Conservation (phyloP, 2,329 filamentous ascomycete genomes). For the Fusarium denticulatum region DNA sequence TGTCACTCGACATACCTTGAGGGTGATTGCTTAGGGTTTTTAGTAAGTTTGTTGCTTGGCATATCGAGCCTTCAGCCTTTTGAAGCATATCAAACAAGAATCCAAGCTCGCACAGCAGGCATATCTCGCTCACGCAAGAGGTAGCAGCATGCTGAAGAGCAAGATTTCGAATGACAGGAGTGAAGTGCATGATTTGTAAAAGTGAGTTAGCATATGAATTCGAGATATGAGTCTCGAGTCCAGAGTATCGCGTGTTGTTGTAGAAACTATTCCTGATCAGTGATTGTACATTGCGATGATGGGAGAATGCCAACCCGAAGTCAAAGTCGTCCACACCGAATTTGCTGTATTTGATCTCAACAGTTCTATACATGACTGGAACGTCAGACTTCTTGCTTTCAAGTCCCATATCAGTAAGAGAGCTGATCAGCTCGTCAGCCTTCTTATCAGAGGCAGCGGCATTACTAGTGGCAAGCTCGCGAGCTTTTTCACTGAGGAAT, state of each 20-base stretch:
- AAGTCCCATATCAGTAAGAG: constrained; percentile 74
- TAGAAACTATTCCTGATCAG: constrained; percentile 72
- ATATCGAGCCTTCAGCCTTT: constrained; percentile 92
- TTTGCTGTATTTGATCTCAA: constrained; percentile 98
- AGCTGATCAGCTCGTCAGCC: constrained; percentile 68
- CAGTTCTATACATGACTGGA: constrained; percentile 87
- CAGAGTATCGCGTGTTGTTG: constrained; percentile 92
- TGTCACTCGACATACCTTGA: constrained; percentile 63
- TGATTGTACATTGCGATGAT: background rate
- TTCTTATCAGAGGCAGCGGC: constrained; percentile 54
- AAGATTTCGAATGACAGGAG: constrained; percentile 85
- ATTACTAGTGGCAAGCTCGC: constrained; percentile 67
- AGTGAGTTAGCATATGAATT: constrained; percentile 97
- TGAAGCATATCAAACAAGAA: constrained; percentile 98
- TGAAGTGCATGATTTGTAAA: constrained; percentile 91
- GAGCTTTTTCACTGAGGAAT: constrained; percentile 92
- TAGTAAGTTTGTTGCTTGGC: constrained; percentile 93
- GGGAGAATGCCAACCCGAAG: constrained; percentile 74
- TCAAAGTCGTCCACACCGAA: constrained; percentile 99
- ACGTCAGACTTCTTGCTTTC: constrained; percentile 83
- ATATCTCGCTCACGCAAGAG: constrained; percentile 82
- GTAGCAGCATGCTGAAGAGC: constrained; percentile 90
- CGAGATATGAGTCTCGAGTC: constrained; percentile 93
- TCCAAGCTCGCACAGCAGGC: constrained; percentile 91
- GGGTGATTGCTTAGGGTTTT: constrained; percentile 88